Conservation (phyloP, 2,329 filamentous ascomycete species). For the Nemania serpens region DNA sequence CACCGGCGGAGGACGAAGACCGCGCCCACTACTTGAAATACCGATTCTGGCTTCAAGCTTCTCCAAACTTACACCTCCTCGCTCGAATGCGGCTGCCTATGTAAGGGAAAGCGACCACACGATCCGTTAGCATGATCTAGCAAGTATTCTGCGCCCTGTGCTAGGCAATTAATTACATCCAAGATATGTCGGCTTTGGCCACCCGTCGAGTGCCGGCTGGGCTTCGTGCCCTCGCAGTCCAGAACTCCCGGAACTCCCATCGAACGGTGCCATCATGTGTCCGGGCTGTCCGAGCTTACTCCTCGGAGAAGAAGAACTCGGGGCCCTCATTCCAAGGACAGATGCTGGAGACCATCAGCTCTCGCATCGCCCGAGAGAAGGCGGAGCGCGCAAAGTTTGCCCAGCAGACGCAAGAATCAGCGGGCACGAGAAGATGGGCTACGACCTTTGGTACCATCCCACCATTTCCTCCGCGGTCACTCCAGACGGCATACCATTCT, state of each 20-base stretch:
- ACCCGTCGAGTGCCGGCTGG: slow-evolving; percentile 31
- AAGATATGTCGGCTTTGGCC: slow-evolving; percentile 36
- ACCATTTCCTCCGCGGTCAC: background rate
- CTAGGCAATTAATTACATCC: slow-evolving; percentile 13
- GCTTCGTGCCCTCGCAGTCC: slow-evolving; percentile 26
- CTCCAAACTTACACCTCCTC: background rate
- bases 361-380: slow-evolving; percentile 59
- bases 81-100: background rate
- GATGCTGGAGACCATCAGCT: slow-evolving; percentile 62
- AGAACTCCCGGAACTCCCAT: slow-evolving; percentile 20
- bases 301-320: slow-evolving; percentile 34
- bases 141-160: slow-evolving; percentile 2
- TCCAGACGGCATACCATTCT: no score
- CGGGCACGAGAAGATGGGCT: slow-evolving; percentile 52
- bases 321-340: slow-evolving; percentile 60
- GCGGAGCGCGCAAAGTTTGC: slow-evolving; percentile 58
- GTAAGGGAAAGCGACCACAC: background rate
- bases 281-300: slow-evolving; percentile 32
- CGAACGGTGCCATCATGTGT: slow-evolving; percentile 24
- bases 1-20: no score
- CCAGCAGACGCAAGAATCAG: slow-evolving; percentile 45
- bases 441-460: slow-evolving; percentile 56
- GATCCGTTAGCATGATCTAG: slow-evolving; percentile 21
- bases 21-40: no score
- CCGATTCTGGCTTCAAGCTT: slow-evolving; percentile 3